Evolutionary conservation across 192 early-diverging fungal species (phyloP).

Genomic region (Entomortierella lignicola): DNA sequence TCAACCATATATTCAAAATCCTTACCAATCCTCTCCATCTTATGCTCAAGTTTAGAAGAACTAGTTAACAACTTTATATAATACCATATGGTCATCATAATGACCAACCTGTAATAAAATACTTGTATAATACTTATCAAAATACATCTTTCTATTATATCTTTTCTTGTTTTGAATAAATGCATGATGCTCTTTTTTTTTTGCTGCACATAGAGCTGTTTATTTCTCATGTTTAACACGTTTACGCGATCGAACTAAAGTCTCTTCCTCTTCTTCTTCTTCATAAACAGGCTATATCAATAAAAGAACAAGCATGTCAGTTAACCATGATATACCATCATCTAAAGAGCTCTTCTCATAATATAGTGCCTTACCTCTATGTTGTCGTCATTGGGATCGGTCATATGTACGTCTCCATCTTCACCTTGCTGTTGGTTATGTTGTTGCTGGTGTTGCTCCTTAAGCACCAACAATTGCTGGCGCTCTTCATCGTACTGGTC

Average conservation of each 20-base stretch:
- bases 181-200: too few species aligned
- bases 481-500: slow-evolving; percentile 52
- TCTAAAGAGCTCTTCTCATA: too few species aligned
- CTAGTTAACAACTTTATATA: not conserved
- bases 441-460: slow-evolving; percentile 15
- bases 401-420: slow-evolving; percentile 23
- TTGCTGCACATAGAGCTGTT: too few species aligned
- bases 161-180: too few species aligned
- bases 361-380: slow-evolving; percentile 16
- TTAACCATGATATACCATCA: too few species aligned
- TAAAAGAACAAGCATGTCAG: too few species aligned
- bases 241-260: slow-evolving; percentile 28
- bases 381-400: slow-evolving; percentile 8
- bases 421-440: slow-evolving; percentile 9
- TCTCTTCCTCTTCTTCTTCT: slow-evolving; percentile 27
- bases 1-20: slow-evolving; percentile 41
- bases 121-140: slow-evolving; percentile 6
- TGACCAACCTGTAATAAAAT: slow-evolving; percentile 33
- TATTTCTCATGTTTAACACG: slow-evolving; percentile 16
- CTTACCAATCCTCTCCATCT: slow-evolving; percentile 12
- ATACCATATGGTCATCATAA: not conserved
- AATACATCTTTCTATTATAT: too few species aligned
- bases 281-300: slow-evolving; percentile 8
- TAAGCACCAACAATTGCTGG: slow-evolving; percentile 22
- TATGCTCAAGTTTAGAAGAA: not conserved